Conservation (phyloP, 2,329 filamentous ascomycete genomes). For the Coniochaeta sp. region DNA sequence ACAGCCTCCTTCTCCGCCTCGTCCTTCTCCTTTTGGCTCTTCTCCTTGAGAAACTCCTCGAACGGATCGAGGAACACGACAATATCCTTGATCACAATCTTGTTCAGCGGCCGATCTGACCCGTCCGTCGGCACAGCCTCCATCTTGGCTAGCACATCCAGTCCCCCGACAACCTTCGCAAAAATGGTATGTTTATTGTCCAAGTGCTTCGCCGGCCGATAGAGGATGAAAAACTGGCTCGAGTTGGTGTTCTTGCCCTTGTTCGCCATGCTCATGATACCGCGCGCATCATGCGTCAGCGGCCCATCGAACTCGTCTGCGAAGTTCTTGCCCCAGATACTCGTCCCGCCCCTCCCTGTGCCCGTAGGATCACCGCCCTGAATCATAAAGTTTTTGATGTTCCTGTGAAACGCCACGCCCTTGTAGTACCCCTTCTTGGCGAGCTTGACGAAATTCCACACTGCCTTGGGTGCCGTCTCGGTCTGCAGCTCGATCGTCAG, state of each 20-base stretch:
- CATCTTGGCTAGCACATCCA: slow-evolving; percentile 64
- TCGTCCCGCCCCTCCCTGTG: slow-evolving; percentile 81
- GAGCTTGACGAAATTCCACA: slow-evolving; percentile 93
- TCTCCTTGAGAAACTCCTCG: slow-evolving; percentile 80
- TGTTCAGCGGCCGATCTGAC: slow-evolving; percentile 66
- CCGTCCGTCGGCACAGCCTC: slow-evolving; percentile 71
- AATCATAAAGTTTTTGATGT: slow-evolving; percentile 95
- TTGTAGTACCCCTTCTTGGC: slow-evolving; percentile 88
- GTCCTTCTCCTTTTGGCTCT: slow-evolving; percentile 52
- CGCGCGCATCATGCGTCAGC: slow-evolving; percentile 71
- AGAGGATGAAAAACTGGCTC: slow-evolving; percentile 90
- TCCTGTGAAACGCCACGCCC: slow-evolving; percentile 79
- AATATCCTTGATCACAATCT: slow-evolving; percentile 75
- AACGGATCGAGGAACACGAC: slow-evolving; percentile 91
- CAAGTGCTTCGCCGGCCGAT: slow-evolving; percentile 75
- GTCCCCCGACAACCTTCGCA: slow-evolving; percentile 70
- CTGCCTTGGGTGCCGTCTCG: slow-evolving; percentile 83
- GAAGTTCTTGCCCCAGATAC: slow-evolving; percentile 92
- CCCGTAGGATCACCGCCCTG: slow-evolving; percentile 93
- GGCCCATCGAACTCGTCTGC: slow-evolving; percentile 89
- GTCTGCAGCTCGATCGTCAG: slow-evolving; percentile 85
- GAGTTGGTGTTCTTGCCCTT: slow-evolving; percentile 98
- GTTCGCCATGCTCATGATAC: slow-evolving; percentile 90
- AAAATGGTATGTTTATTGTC: slow-evolving; percentile 98
- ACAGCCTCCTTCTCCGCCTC: slow-evolving; percentile 55